phyloP scores from a whole-genome alignment of 2,329 filamentous ascomycete species.

The Ascochyta pisi region DNA sequence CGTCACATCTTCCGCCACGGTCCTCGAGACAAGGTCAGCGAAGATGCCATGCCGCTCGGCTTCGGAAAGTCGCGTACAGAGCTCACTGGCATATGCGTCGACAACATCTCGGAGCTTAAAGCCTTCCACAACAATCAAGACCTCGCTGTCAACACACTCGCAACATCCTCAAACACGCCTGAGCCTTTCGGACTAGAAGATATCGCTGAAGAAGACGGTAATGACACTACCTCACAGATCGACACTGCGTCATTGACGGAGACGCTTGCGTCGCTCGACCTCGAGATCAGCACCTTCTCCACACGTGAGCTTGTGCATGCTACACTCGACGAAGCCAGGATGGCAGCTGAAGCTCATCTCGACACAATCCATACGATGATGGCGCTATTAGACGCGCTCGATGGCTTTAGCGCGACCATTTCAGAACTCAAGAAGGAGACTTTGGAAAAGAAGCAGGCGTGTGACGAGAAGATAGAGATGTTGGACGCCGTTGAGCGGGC shows the following conservation, averaged over 20 bases:
- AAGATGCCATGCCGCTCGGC: background rate
- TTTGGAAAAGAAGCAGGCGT: slow-evolving; percentile 12
- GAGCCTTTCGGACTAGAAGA: slow-evolving; percentile 3
- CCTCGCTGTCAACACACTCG: background rate
- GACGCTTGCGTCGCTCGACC: background rate
- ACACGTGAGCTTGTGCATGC: slow-evolving; percentile 19
- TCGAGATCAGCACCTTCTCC: slow-evolving; percentile 8
- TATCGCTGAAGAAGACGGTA: slow-evolving; percentile 4
- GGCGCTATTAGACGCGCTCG: slow-evolving; percentile 19
- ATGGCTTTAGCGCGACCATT: slow-evolving; percentile 25
- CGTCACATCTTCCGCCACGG: slow-evolving; percentile 27
- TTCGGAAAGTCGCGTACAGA: background rate
- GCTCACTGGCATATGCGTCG: background rate
- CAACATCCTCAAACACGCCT: background rate
- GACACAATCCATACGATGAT: slow-evolving; percentile 21
- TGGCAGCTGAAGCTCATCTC: slow-evolving; percentile 10
- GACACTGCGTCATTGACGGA: slow-evolving; percentile 1
- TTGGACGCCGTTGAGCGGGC: slow-evolving; percentile 17
- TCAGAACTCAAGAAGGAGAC: slow-evolving; percentile 20
- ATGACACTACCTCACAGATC: background rate
- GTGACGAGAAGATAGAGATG: slow-evolving; percentile 17
- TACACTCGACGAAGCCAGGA: slow-evolving; percentile 17
- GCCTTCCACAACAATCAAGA: background rate
- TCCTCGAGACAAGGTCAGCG: background rate
- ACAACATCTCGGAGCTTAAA: background rate